Evolutionary conservation across 371 early-diverging fungal species (phyloP), one percentile per base, ranked within the genome.

Genomic region (Lichtheimia ramosa): DNA sequence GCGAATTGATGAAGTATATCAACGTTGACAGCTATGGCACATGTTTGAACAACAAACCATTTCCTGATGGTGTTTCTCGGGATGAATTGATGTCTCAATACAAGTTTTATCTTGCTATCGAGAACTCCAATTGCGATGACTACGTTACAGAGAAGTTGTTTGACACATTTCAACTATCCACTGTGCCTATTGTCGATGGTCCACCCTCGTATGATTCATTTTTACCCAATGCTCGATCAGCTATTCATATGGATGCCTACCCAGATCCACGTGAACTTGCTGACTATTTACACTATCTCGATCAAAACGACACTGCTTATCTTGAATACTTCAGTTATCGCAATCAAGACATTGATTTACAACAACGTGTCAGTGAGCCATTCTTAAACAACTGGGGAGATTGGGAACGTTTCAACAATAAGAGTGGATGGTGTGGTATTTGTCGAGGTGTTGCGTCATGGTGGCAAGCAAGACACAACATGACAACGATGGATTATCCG

Each of bases 131-230:
- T 41, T 78, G 75, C 20, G 73, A 69, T 25, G 66, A 73, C 27
- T 77, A 77, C 68, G 72, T 60, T 10, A 73, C 77, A 2, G 77
- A 77, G 46, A 77, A 77, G 39, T 48, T 77, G n/a, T 67, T 61
- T 43, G 74, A 77, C 46, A 71, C 77, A 15, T 58, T 70, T 20
- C 20, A 34, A 4, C 24, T 48, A 25, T 60, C 66, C 18, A 57
- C 70, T 1, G 68, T 71, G 0, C 71, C 71, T 5, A 65, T 71
- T 15, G 68, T 71, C 3, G 71, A 71, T 39, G 71, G 71, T 2
- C 78, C 78, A 7, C 7, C 54, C 7, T 59, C 49, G 3, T 78
- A 78, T 43, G 60, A 61, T 3, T 68, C 67, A n/a, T 78, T 65
- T 52, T 55, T 74, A 20, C 78, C 75, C 3, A 65, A 62, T 3